Percentiles rank a stretch among this genome's conserved stretches.
These are phyloP conservation scores for Ophiorrhiza pumila DNA, from an alignment of 257 asterid species.

Conservation along the genomic window DNA sequence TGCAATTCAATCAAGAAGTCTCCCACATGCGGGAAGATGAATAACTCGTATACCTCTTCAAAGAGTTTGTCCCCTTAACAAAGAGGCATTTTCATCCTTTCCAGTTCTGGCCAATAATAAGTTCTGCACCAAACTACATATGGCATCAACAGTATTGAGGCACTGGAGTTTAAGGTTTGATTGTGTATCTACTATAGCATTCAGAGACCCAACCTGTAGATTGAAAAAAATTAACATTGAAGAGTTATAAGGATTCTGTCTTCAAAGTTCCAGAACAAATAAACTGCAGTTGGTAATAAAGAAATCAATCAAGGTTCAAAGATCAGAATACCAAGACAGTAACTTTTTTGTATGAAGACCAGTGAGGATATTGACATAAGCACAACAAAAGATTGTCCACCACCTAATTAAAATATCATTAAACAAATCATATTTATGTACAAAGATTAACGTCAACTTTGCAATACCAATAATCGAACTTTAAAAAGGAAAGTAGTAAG, in stretches of 20 bases:
- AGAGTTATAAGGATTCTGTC: neutral
- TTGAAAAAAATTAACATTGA: slow-evolving; percentile 6
- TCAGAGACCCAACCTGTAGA: slow-evolving; percentile 59
- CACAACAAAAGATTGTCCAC: slow-evolving; percentile 46
- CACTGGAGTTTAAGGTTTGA: slow-evolving; percentile 55
- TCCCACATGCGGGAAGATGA: neutral
- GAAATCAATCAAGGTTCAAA: slow-evolving; percentile 7
- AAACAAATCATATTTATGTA: slow-evolving; percentile 19
- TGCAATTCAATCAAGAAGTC: neutral
- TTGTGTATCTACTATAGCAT: slow-evolving; percentile 34
- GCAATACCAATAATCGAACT: neutral
- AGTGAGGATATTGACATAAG: slow-evolving; percentile 75
- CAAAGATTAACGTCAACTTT: neutral
- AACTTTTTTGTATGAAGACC: slow-evolving; percentile 64
- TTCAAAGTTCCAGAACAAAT: slow-evolving; percentile 12
- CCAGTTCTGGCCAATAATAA: slow-evolving; percentile 44
- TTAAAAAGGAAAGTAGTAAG: neutral
- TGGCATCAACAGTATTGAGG: slow-evolving; percentile 46
- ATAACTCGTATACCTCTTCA: slow-evolving; percentile 54
- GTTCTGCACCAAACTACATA: slow-evolving; percentile 58
- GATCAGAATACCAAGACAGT: slow-evolving; percentile 57
- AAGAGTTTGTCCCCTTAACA: slow-evolving; percentile 35
- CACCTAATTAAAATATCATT: slow-evolving; percentile 49
- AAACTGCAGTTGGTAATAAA: slow-evolving; percentile 14
- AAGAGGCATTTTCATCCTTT: slow-evolving; percentile 34